Base-by-base conservation (phyloP, 2,329 filamentous ascomycete genomes). In the Cladosporium sp. region DNA sequence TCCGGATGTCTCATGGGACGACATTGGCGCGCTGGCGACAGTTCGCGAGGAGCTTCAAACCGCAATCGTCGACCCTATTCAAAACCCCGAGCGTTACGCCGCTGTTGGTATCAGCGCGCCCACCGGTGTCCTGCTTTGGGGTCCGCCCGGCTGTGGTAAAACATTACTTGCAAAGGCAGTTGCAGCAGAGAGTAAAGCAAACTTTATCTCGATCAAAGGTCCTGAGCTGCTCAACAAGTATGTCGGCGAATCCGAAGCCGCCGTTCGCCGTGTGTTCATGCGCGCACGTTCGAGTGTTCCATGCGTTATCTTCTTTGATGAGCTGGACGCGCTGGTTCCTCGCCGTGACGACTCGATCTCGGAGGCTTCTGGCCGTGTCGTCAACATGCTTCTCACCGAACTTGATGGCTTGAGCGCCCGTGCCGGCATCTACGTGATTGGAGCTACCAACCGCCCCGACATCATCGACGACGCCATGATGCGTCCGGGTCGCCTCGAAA, bases 141-240 rank as follows among this genome's bases (percentile, higher is more conserved):
- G 93, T 0, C 93, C 93, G 1, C 93, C 93, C 0, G 93, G 93
- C 6, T 98, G 93, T 69, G 93, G 93, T 62, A 98, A 98, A 70
- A 98, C 93, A 0, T 80, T 98, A 1, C 83, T 98, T 1, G 93
- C 93, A 14, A 96, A 97, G 72, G 93, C 93, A 3, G 90, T 96
- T 4, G 93, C 93, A 52, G 95, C 95, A 68, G 90, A 95, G 68
- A 91, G 87, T 7, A 89, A 92, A 68, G 93, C 93, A 44, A 97
- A 95, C 70, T 98, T 98, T 75, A 98, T 98, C 70, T 90, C 89
- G 49, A 89, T 98, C 71, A 96, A 96, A 70, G 93, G 93, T 0
- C 93, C 93, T 0, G 93, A 98, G 68, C 77, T 98, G 9, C 80
- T 98, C 43, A 97, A 97, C 76, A 98, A 97, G 66, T 98, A 92